Conservation (phyloP, 2,329 filamentous ascomycete species). For the Colletotrichum lupini region DNA sequence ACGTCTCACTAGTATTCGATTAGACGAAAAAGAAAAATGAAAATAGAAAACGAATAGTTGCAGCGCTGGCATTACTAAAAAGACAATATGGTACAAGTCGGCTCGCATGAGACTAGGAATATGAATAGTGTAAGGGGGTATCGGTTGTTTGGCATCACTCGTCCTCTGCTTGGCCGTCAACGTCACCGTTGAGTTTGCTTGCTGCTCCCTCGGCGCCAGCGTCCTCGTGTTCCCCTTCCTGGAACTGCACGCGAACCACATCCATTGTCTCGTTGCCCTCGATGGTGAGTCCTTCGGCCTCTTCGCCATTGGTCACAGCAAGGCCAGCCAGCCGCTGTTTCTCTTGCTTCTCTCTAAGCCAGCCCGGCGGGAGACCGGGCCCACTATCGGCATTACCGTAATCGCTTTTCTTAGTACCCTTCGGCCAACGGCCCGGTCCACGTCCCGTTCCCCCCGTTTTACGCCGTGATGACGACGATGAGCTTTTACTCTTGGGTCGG, state of each 20-base stretch:
- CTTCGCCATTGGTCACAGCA: slow-evolving; percentile 37
- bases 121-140: slow-evolving; percentile 1
- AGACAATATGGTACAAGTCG: slow-evolving; percentile 10
- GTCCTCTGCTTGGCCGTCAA: slow-evolving; percentile 8
- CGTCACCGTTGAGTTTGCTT: background rate
- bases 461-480: slow-evolving; percentile 53
- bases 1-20: too few species aligned
- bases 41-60: background rate
- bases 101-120: slow-evolving; percentile 7
- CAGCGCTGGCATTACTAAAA: slow-evolving; percentile 1
- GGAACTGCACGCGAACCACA: slow-evolving; percentile 34
- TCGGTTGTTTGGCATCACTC: slow-evolving; percentile 16
- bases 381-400: slow-evolving; percentile 75
- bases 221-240: slow-evolving; percentile 1
- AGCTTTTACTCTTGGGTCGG: slow-evolving; percentile 54
- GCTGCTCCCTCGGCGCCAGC: background rate
- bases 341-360: slow-evolving; percentile 54
- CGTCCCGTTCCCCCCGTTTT: slow-evolving; percentile 72
- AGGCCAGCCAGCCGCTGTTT: slow-evolving; percentile 37
- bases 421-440: slow-evolving; percentile 74
- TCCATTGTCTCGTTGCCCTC: slow-evolving; percentile 31
- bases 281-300: background rate
- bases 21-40: background rate
- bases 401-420: slow-evolving; percentile 75
- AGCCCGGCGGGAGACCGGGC: slow-evolving; percentile 70